Base-by-base conservation (phyloP, 768 basidiomycete genomes). In the Podaxis sp. region DNA sequence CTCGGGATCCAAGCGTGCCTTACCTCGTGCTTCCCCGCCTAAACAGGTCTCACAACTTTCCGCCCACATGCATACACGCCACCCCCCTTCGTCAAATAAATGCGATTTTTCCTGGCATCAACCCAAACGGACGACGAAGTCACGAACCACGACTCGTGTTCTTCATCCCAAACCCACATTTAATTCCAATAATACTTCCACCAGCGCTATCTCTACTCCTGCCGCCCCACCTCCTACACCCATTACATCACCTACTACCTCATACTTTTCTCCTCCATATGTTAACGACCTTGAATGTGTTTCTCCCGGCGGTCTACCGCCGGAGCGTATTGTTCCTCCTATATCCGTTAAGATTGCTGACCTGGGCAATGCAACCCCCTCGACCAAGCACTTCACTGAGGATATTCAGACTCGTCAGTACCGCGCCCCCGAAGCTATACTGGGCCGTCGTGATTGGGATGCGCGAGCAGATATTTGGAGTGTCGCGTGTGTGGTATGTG, bases 331-430 rank as follows among this genome's bases (percentile, higher is more conserved):
- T 46, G 53, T 63, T 19, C 82, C 80, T 17, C 84, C 84, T 2
- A 87, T 97, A 67, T 87, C 84, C 19, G 84, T 97, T 71, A 96
- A 97, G 81, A 95, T 97, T 65, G 95, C 95, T 33, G 95, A 97
- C 77, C 78, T 97, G 49, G 95, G 95, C 26, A 97, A 97, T 72
- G 95, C 95, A 26, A 95, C 95, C 39, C 95, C 93, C 15, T 88
- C 92, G n/a, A 88, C 79, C 67, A 87, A 88, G 69, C 94, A 96
- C 72, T 97, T 86, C 72, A 96, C 95, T 8, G 95, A 96, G 70
- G 95, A 95, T 71, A 96, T 96, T 67, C 95, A 96, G 77, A 97
- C 95, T n/a, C 85, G 95, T 48, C 95, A 96, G 72, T 97, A 97
- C 73, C 89, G 95, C 65, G 85, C 92, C 28, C 95, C 95, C n/a